Evolutionary conservation across 306 rosid genomes (phyloP), one percentile per base, ranked within the genome.

Genomic region (Herpetospermum pedunculosum): DNA sequence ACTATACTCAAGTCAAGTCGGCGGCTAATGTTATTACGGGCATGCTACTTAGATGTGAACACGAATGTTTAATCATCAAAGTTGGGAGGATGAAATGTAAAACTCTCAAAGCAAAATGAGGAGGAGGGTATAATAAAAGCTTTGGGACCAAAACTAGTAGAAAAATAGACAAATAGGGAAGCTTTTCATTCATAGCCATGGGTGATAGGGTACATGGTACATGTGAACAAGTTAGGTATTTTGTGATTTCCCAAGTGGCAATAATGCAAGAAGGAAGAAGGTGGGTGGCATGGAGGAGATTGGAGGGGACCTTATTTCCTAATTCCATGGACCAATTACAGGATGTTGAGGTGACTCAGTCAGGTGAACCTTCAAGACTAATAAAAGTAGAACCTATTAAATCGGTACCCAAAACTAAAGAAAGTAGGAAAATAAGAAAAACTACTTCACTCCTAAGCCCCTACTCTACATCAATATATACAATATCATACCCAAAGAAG

Each of bases 151-250:
- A 70, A 70, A 47, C 18, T 16, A 28, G 57, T 18, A 70, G 74
- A 43, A 68, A 46, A 70, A 46, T 44, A 46, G 74, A 70, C 74
- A 70, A 70, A 70, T 47, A 70, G 74, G 43, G 58, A 46, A 47
- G 58, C 41, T 47, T 70, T 70, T 70, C 58, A 70, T 70, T 70
- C 74, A 47, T 46, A 70, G 74, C 74, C 58, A 28, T 28, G 58
- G 58, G 74, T 25, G 57, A 69, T 46, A 69, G 55, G 74, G 74
- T 69, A 28, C 74, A 69, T 44, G 74, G 74, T 69, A 44, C 74
- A 69, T 69, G 74, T 69, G 74, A 70, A 70, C 37, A 70, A 29
- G 74, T 70, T 70, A 70, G 43, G 74, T 70, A 48, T 69, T 69
- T 68, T 14, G 74, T 28, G 25, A 69, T 14, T 43, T 7, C 74